Evolutionary conservation across 495 filamentous ascomycete species (phyloP).

Genomic region (Xylaria castorea): DNA sequence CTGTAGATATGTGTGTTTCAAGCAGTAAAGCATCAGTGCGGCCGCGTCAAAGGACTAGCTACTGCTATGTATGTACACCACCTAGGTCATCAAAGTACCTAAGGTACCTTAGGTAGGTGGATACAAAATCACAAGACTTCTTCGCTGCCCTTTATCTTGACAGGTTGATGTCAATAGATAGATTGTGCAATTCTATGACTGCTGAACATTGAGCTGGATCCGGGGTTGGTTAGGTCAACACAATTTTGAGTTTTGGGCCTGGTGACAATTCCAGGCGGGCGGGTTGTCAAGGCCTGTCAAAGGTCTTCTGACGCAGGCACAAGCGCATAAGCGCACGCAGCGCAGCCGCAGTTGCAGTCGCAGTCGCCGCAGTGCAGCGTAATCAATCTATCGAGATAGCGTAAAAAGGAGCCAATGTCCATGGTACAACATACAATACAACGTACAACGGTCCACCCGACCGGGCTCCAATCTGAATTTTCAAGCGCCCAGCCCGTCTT

Average conservation of each 20-base stretch:
- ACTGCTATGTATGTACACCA: neutral
- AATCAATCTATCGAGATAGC: neutral
- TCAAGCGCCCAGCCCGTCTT: slow-evolving; percentile 21
- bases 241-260: slow-evolving; percentile 17
- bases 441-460: neutral
- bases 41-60: neutral
- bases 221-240: neutral
- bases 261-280: slow-evolving; percentile 22
- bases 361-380: neutral
- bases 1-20: neutral
- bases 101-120: neutral
- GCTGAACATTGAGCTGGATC: neutral
- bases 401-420: neutral
- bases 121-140: slow-evolving; percentile 1
- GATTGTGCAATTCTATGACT: neutral
- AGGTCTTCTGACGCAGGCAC: slow-evolving; percentile 25
- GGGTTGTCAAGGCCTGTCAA: slow-evolving; percentile 1
- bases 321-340: slow-evolving; percentile 12
- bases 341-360: neutral
- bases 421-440: too few relatives aligned
- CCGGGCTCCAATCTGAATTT: slow-evolving; percentile 10
- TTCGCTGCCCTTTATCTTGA: neutral
- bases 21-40: neutral
- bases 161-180: neutral
- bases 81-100: neutral